Conservation (phyloP, 2,329 filamentous ascomycete genomes). For the Aaosphaeria pasadenensis region DNA sequence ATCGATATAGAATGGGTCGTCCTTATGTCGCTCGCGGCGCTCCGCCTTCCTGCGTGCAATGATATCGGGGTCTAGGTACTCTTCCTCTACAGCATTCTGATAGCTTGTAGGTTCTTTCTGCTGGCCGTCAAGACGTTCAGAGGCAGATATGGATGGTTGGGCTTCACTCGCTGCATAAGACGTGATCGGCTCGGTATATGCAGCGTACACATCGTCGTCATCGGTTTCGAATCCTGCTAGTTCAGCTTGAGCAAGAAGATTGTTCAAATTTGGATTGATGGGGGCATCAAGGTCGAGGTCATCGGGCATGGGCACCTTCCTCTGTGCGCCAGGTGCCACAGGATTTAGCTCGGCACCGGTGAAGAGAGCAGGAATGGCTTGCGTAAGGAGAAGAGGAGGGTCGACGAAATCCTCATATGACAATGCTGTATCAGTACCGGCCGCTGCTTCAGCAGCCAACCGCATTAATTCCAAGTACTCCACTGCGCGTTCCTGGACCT, state of each 20-base stretch:
- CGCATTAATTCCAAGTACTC: slow-evolving; percentile 89
- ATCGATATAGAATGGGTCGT: slow-evolving; percentile 93
- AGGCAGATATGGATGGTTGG: slow-evolving; percentile 32
- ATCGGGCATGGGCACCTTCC: slow-evolving; percentile 73
- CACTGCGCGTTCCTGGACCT: slow-evolving; percentile 92
- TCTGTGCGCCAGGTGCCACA: slow-evolving; percentile 77
- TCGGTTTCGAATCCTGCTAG: slow-evolving; percentile 42
- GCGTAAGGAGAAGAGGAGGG: slow-evolving; percentile 79
- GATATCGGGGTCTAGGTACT: slow-evolving; percentile 70
- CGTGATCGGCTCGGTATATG: slow-evolving; percentile 44
- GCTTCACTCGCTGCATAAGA: slow-evolving; percentile 16
- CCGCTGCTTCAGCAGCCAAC: slow-evolving; percentile 76
- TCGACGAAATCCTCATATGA: slow-evolving; percentile 69
- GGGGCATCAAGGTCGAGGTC: slow-evolving; percentile 76
- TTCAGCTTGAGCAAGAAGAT: slow-evolving; percentile 58
- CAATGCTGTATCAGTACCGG: slow-evolving; percentile 56
- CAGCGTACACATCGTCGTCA: slow-evolving; percentile 44
- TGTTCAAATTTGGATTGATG: slow-evolving; percentile 72
- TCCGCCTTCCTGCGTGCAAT: slow-evolving; percentile 72
- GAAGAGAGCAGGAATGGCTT: slow-evolving; percentile 87
- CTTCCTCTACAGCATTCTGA: slow-evolving; percentile 43
- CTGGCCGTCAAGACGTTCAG: slow-evolving; percentile 42
- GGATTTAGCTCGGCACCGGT: slow-evolving; percentile 86
- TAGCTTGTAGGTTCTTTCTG: slow-evolving; percentile 40
- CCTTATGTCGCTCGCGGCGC: slow-evolving; percentile 75